Evolutionary conservation across 1,284 basidiomycete genomes (phyloP).

Genomic region (Takashimella koratensis): DNA sequence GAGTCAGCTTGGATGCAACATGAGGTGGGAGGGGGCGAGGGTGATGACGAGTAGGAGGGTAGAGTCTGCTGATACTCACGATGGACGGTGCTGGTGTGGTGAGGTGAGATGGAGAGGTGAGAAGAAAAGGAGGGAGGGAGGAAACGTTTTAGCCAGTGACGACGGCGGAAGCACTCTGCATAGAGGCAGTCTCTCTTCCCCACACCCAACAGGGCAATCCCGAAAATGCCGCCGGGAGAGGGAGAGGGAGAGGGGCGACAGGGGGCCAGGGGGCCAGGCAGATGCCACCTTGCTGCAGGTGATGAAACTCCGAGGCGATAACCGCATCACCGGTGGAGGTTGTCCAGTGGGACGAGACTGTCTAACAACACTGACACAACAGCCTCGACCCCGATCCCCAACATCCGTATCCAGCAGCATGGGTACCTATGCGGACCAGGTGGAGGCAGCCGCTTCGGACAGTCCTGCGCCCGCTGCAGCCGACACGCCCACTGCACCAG

Average conservation of each 20-base stretch:
- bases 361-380: too few species aligned
- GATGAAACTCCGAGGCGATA: background rate
- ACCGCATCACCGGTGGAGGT: background rate
- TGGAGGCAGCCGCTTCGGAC: background rate
- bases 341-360: too few species aligned
- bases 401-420: too few species aligned
- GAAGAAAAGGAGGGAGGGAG: background rate
- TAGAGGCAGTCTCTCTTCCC: too few species aligned
- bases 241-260: too few species aligned
- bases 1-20: too few species aligned
- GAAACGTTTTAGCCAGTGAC: too few species aligned
- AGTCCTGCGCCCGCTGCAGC: background rate
- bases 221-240: background rate
- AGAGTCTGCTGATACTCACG: background rate
- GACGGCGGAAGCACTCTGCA: too few species aligned
- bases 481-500: too few species aligned
- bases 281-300: background rate
- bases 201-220: background rate
- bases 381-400: too few species aligned
- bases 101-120: background rate
- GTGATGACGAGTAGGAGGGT: background rate
- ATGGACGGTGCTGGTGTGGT: too few species aligned
- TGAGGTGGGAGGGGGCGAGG: conserved; percentile 1
- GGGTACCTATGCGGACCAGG: background rate
- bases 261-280: too few species aligned